A percentile compares a stretch with the other conserved stretches of the same genome.
Evolutionary conservation across 2,329 filamentous ascomycete species (phyloP).

Genomic region (Fusarium irregulare): DNA sequence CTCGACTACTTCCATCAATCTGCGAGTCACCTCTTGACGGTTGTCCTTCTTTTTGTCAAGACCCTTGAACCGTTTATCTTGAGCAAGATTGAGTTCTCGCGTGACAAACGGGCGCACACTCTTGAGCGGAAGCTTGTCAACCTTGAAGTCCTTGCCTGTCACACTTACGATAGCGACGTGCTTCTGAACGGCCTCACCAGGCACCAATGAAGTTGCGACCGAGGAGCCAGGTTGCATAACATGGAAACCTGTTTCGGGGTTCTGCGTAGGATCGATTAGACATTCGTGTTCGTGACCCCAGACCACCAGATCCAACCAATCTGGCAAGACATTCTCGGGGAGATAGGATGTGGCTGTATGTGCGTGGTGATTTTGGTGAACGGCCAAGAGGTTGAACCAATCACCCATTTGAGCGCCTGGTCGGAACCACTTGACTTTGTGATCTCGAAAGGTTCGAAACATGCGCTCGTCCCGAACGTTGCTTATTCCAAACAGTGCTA

Average conservation of each 20-base stretch:
- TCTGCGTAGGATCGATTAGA: constrained; percentile 83
- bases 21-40: constrained; percentile 79
- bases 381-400: constrained; percentile 95
- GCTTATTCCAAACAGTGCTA: constrained; percentile 92
- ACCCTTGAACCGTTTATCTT: constrained; percentile 80
- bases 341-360: constrained; percentile 94
- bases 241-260: constrained; percentile 89
- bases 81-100: constrained; percentile 79
- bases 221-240: constrained; percentile 99
- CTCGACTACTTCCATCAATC: constrained; percentile 82
- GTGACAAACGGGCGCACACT: constrained; percentile 92
- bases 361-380: constrained; percentile 96
- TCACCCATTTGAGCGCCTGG: constrained; percentile 82
- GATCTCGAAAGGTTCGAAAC: constrained; percentile 91
- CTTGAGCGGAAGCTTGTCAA: constrained; percentile 85
- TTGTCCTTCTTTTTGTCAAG: constrained; percentile 87
- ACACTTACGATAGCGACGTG: constrained; percentile 88
- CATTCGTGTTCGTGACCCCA: constrained; percentile 99
- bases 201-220: constrained; percentile 90
- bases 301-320: constrained; percentile 89
- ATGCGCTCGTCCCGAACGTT: constrained; percentile 96
- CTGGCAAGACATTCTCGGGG: constrained; percentile 90
- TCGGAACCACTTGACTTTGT: constrained; percentile 92
- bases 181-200: constrained; percentile 90
- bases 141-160: constrained; percentile 82